phyloP scores from a whole-genome alignment of 2,329 filamentous ascomycete genomes.

The Samsoniella hepiali region DNA sequence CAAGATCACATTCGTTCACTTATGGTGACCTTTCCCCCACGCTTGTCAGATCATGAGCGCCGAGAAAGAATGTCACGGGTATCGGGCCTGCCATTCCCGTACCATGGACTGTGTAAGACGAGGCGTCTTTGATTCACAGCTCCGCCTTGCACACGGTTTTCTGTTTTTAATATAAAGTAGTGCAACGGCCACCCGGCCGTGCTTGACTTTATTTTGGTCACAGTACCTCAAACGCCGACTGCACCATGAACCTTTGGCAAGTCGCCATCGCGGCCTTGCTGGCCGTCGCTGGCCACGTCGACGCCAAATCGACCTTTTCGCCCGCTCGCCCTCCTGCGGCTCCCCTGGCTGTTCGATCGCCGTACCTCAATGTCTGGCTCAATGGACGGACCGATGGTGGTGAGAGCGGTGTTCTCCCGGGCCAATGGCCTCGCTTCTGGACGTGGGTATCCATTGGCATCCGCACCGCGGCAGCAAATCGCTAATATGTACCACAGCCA shows the following conservation, averaged over 20 bases:
- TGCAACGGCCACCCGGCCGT: neutral
- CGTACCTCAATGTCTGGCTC: constrained; percentile 71
- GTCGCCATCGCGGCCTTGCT: constrained; percentile 28
- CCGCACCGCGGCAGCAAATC: neutral
- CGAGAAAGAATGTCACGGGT: neutral
- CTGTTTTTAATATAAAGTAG: neutral
- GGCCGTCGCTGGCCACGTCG: constrained; percentile 27
- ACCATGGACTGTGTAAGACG: neutral
- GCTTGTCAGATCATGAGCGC: neutral
- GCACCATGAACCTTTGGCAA: constrained; percentile 17
- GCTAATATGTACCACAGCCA: constrained; percentile 37
- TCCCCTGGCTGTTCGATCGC: constrained; percentile 70
- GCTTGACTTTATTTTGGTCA: neutral
- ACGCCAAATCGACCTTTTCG: constrained; percentile 52
- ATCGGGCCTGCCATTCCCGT: neutral
- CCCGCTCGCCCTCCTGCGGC: constrained; percentile 65
- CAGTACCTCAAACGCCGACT: neutral
- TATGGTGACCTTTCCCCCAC: neutral
- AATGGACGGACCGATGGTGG: constrained; percentile 58
- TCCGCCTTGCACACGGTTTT: neutral
- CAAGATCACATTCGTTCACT: neutral
- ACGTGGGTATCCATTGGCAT: constrained; percentile 44
- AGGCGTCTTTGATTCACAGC: constrained; percentile 1
- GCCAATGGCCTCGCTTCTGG: constrained; percentile 68
- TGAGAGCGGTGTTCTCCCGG: constrained; percentile 64